Evolutionary conservation across 1,284 basidiomycete species (phyloP).

Genomic region (Mycena citricolor): DNA sequence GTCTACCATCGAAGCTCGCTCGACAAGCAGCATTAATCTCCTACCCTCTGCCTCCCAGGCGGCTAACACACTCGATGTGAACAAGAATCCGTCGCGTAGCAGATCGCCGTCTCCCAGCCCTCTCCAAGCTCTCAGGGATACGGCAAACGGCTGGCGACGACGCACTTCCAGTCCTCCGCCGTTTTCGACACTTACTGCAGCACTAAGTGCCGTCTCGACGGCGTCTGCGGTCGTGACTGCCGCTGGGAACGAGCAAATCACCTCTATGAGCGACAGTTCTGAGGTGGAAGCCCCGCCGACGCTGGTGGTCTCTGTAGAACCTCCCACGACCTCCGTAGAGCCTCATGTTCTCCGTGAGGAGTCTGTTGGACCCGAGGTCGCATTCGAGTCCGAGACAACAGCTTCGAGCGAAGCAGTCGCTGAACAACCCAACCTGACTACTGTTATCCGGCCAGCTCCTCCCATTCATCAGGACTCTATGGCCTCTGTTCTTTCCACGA

Average conservation of each 20-base stretch:
- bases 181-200: constrained; percentile 44
- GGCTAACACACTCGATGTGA: constrained; percentile 19
- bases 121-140: constrained; percentile 23
- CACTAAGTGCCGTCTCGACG: constrained; percentile 44
- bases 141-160: constrained; percentile 29
- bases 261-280: neutral
- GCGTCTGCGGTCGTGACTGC: constrained; percentile 38
- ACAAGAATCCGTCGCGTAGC: constrained; percentile 24
- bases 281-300: constrained; percentile 6
- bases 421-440: too few relatives aligned
- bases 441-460: constrained; percentile 4
- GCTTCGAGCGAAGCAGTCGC: too few relatives aligned
- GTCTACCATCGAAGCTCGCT: constrained; percentile 23
- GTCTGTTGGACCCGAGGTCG: too few relatives aligned
- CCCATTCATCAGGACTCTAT: constrained; percentile 20
- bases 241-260: constrained; percentile 4
- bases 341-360: too few relatives aligned
- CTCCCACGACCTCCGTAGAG: neutral
- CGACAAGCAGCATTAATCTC: too few relatives aligned
- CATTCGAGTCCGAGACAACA: too few relatives aligned
- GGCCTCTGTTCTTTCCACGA: constrained; percentile 23
- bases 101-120: constrained; percentile 31
- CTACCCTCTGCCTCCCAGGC: constrained; percentile 13
- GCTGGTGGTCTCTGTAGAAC: too few relatives aligned
- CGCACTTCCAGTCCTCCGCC: constrained; percentile 39